A percentile compares a stretch with the other conserved stretches of the same genome.
phyloP scores from a whole-genome alignment of 306 rosid species.

The Sophora flavescens region DNA sequence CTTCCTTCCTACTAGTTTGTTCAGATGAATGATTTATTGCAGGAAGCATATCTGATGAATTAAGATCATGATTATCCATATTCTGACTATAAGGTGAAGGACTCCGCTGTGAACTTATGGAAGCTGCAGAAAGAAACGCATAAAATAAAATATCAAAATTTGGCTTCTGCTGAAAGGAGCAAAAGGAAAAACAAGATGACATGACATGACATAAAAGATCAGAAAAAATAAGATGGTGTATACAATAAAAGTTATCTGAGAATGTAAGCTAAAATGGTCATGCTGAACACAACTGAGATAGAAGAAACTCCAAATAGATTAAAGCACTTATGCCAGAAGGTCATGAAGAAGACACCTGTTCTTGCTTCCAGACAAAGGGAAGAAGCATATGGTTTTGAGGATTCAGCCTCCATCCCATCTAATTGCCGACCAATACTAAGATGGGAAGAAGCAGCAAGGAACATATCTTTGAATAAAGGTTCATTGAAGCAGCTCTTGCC shows the following conservation, averaged over 20 bases:
- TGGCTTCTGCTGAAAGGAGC: not conserved
- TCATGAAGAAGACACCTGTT: slow-evolving; percentile 58
- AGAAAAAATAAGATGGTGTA: slow-evolving; percentile 20
- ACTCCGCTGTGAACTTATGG: slow-evolving; percentile 83
- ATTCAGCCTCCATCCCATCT: slow-evolving; percentile 73
- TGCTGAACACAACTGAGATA: slow-evolving; percentile 9
- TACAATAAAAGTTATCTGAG: slow-evolving; percentile 28
- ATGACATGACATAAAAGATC: not conserved
- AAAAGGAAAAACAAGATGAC: slow-evolving; percentile 23
- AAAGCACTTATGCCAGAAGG: slow-evolving; percentile 37
- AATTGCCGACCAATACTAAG: slow-evolving; percentile 54
- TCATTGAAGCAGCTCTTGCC: slow-evolving; percentile 94
- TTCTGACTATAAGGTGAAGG: slow-evolving; percentile 79
- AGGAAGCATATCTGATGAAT: slow-evolving; percentile 67
- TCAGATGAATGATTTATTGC: slow-evolving; percentile 68
- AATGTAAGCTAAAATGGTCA: slow-evolving; percentile 33
- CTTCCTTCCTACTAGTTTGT: slow-evolving; percentile 74
- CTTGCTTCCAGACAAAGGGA: slow-evolving; percentile 69
- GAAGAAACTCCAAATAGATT: slow-evolving; percentile 35
- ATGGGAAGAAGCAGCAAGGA: slow-evolving; percentile 65
- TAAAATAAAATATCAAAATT: slow-evolving; percentile 20
- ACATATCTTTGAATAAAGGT: slow-evolving; percentile 72
- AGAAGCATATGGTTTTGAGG: slow-evolving; percentile 66
- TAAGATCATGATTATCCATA: slow-evolving; percentile 66
- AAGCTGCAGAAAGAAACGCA: slow-evolving; percentile 64